Evolutionary conservation across 495 filamentous ascomycete species (phyloP), one percentile per base, ranked within the genome.

Genomic region (Xylona heveae): DNA sequence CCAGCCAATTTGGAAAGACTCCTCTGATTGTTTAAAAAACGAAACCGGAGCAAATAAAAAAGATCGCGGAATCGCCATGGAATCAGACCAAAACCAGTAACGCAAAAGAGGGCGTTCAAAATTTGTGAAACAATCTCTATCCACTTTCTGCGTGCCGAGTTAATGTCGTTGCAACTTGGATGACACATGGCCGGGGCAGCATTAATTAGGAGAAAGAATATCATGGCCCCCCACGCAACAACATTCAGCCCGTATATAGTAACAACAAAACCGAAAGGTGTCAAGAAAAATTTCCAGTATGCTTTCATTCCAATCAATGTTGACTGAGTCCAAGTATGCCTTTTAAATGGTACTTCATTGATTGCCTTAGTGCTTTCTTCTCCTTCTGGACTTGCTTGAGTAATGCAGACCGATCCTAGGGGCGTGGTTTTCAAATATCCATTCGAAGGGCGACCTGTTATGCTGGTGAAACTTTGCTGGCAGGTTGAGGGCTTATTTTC

Each of bases 151-250:
- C 79, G 64, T 0, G 74, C 64, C 0, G 72, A 78, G 40, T 84
- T 54, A 46, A 80, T 69, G 46, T 77, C 56, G 52, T 76, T 59
- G 58, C 79, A 88, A 6, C 44, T 60, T 3, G 70, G 74, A 28
- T 61, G 59, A 54, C 80, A 88, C 81, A 88, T 85, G 38, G 70
- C 69, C 1, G 78, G 73, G 0, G 67, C 60, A 8, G 74, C 81
- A 42, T 76, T 73, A 51, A 64, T 68, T 33, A 90, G 60, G 6
- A 92, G 63, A 12, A 90, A 59, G 55, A 92, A 84, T 13, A 90
- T 57, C 82, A 92, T 90, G 22, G 71, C 77, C 32, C 82, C 82
- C 81, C 82, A 92, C 6, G 79, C 81, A 4, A 90, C 59, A 2
- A 88, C 62, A 33, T 77, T 79, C 19, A 88, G 66, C 13, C 71